These are phyloP conservation scores for Candida sanyaensis DNA, from an alignment of 1,139 yeast species.

Conservation along the genomic window DNA sequence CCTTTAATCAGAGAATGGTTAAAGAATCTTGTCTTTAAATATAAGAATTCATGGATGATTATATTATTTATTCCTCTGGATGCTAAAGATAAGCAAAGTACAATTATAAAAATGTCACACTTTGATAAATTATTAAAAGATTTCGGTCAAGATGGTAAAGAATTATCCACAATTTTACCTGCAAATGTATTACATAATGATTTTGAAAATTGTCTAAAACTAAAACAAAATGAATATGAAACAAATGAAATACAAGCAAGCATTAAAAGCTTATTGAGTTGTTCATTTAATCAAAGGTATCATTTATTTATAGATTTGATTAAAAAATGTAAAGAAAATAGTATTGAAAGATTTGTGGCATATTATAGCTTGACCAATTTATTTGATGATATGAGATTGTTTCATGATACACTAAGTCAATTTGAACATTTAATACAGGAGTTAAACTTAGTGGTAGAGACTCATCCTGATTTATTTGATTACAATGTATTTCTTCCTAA, in stretches of 20 bases:
- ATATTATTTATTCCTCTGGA: conserved; percentile 54
- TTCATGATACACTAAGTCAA: conserved; percentile 56
- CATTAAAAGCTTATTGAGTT: conserved; percentile 54
- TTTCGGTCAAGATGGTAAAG: conserved; percentile 54
- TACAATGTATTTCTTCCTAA: conserved; percentile 4
- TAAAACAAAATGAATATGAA: conserved; percentile 39
- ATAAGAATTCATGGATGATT: conserved; percentile 52
- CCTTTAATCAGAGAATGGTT: conserved; percentile 86
- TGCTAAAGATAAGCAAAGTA: conserved; percentile 42
- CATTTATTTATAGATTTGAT: conserved; percentile 36
- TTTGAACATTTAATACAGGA: conserved; percentile 40
- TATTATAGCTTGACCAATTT: conserved; percentile 29
- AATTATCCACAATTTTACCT: conserved; percentile 20
- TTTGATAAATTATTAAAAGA: conserved; percentile 69
- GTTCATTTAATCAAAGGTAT: conserved; percentile 52
- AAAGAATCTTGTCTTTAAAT: conserved; percentile 42
- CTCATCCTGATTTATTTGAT: conserved; percentile 15
- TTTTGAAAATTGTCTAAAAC: conserved; percentile 38
- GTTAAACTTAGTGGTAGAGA: conserved; percentile 20
- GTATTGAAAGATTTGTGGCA: conserved; percentile 14
- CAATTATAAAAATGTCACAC: conserved; percentile 52
- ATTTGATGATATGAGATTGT: conserved; percentile 50
- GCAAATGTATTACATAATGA: not conserved
- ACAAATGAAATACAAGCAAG: conserved; percentile 45
- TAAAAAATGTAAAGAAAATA: conserved; percentile 24